Evolutionary conservation across 2,329 filamentous ascomycete genomes (phyloP), one percentile per base, ranked within the genome.

Genomic region (Monilinia aucupariae): DNA sequence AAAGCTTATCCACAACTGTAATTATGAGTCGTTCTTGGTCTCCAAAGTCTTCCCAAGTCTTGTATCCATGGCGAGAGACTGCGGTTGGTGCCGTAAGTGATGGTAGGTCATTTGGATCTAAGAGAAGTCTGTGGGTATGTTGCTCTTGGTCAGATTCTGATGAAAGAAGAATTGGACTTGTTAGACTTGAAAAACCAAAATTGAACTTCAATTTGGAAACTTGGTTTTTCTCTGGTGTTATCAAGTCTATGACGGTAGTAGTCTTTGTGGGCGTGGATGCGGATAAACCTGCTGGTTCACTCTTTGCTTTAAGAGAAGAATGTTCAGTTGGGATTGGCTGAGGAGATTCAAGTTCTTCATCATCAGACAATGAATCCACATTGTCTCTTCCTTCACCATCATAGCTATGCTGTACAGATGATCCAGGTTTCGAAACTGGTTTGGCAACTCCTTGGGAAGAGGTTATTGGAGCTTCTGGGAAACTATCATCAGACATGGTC

Each of bases 1-100:
- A 20, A 27, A 61, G 30, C 30, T 34, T 45, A 15, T 59, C 34
- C 7, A 62, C 52, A 2, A 76, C 65, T 59, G 79, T 78, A 55
- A 80, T 76, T 27, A 82, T 66, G 1, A 80, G 69, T 7, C 78
- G 74, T 47, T 77, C 75, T 13, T 62, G 64, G 56, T 74, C 70
- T n/a, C 41, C 22, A 22, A 64, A 39, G 10, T 65, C 64, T 41
- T 62, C 58, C 70, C 69, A 74, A 22, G 50, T 52, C 9, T 61
- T 41, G 54, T 66, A 67, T 2, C 61, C 59, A 53, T 64, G 68
- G 49, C 62, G 63, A 12, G 69, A 65, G 62, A 73, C 71, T 15
- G 64, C 64, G 10, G 49, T 63, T 25, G 69, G 65, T 47, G 71
- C 56, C n/a, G 63, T 51, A 10, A 66, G 65, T 7, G 68, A 62